Evolutionary conservation across 768 basidiomycete species (phyloP).

Genomic region (Lactarius sanguifluus): DNA sequence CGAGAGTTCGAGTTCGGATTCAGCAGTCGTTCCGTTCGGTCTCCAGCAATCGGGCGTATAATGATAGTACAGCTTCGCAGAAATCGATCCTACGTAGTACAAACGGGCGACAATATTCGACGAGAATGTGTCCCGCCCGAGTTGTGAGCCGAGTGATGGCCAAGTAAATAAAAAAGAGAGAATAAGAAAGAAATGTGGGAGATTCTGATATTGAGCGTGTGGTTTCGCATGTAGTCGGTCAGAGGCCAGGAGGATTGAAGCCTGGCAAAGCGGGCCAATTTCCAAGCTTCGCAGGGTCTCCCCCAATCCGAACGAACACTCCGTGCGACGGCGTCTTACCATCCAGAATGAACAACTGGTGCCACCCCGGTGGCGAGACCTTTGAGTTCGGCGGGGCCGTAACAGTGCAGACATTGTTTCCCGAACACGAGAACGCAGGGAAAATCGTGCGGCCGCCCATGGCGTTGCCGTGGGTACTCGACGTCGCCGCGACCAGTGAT

Average conservation of each 20-base stretch:
- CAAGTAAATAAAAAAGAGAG: too few relatives aligned
- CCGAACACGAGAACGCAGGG: slow-evolving; percentile 67
- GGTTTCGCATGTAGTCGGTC: background rate
- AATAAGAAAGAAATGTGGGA: background rate
- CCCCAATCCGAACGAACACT: slow-evolving; percentile 77
- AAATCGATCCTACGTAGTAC: too few relatives aligned
- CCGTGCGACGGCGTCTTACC: slow-evolving; percentile 77
- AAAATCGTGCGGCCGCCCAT: slow-evolving; percentile 75
- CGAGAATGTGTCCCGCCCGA: background rate
- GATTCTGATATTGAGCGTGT: background rate
- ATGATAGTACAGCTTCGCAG: too few relatives aligned
- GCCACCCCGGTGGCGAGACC: slow-evolving; percentile 74
- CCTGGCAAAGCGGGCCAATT: slow-evolving; percentile 73
- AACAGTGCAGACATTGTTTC: slow-evolving; percentile 66
- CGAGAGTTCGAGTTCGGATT: too few relatives aligned
- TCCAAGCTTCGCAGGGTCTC: slow-evolving; percentile 68
- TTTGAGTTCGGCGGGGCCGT: slow-evolving; percentile 69
- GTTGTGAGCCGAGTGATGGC: background rate
- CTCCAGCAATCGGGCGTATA: too few relatives aligned
- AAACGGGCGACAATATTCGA: background rate
- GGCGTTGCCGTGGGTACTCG: slow-evolving; percentile 74
- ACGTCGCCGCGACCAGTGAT: slow-evolving; percentile 70
- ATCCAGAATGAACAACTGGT: slow-evolving; percentile 73
- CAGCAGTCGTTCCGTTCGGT: too few relatives aligned
- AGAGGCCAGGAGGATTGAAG: slow-evolving; percentile 66